Evolutionary conservation across 768 basidiomycete species (phyloP).

Genomic region (Amanita muscaria): DNA sequence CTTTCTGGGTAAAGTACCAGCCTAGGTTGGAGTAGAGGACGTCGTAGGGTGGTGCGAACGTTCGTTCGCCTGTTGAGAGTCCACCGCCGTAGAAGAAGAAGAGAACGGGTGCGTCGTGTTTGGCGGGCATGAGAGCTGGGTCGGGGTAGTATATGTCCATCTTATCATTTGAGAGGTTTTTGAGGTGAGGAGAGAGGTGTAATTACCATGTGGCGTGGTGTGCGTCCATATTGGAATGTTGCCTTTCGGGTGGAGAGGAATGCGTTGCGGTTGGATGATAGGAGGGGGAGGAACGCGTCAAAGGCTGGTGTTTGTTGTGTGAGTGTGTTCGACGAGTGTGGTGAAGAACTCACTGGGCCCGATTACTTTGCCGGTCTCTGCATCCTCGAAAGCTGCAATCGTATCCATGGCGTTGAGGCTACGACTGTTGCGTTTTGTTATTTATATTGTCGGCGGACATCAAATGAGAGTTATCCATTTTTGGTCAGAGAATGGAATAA

Average conservation of each 20-base stretch:
- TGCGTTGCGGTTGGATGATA: neutral
- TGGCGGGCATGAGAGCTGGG: slow-evolving; percentile 24
- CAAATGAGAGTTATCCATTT: too few species aligned
- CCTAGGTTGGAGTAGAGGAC: slow-evolving; percentile 51
- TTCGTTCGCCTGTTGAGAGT: slow-evolving; percentile 43
- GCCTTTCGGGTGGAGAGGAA: slow-evolving; percentile 1
- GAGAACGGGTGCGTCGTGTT: slow-evolving; percentile 32
- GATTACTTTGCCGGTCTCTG: neutral
- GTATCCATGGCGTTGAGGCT: neutral
- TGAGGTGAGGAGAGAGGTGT: neutral
- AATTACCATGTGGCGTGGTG: slow-evolving; percentile 3
- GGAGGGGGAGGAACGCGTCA: slow-evolving; percentile 2
- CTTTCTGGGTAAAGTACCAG: slow-evolving; percentile 50
- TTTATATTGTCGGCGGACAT: too few species aligned
- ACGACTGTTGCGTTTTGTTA: too few species aligned
- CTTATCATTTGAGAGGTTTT: slow-evolving; percentile 21
- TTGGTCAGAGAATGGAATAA: too few species aligned
- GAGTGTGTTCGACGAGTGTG: neutral
- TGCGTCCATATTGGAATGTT: slow-evolving; percentile 5
- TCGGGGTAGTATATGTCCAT: slow-evolving; percentile 54
- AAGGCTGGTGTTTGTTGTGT: neutral
- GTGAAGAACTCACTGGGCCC: slow-evolving; percentile 2
- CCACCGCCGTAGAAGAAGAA: slow-evolving; percentile 66
- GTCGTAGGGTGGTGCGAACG: slow-evolving; percentile 35
- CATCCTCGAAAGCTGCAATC: neutral